A percentile compares a stretch with the other conserved stretches of the same genome.
Evolutionary conservation across 352 stramenopile genomes (phyloP).

Genomic region (Globisporangium emineosum): DNA sequence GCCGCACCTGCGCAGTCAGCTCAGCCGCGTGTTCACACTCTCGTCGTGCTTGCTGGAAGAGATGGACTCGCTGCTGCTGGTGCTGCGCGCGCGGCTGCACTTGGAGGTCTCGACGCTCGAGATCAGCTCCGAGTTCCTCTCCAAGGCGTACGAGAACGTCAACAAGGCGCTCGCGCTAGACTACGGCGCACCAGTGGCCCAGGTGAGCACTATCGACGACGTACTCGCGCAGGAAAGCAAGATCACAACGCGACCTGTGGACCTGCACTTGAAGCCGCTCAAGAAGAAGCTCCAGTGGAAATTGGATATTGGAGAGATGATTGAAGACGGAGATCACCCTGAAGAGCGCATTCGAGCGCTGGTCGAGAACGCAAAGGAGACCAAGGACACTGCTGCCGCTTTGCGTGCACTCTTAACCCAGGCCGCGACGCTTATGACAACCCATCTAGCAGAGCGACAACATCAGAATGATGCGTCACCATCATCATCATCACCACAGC

Average conservation of each 20-base stretch:
- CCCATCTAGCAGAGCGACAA: neutral
- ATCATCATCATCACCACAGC: neutral
- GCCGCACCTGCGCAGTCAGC: slow-evolving; percentile 55
- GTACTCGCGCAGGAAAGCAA: slow-evolving; percentile 30
- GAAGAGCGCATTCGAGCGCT: slow-evolving; percentile 51
- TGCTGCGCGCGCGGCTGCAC: slow-evolving; percentile 74
- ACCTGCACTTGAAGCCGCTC: slow-evolving; percentile 68
- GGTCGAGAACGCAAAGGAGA: slow-evolving; percentile 75
- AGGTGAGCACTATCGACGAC: slow-evolving; percentile 30
- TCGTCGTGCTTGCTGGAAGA: slow-evolving; percentile 67
- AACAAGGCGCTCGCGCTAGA: slow-evolving; percentile 63
- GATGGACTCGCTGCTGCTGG: slow-evolving; percentile 74
- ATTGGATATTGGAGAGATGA: slow-evolving; percentile 35
- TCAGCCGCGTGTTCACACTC: slow-evolving; percentile 69
- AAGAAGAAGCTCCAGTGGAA: slow-evolving; percentile 64
- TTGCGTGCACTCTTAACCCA: neutral
- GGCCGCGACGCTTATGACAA: neutral
- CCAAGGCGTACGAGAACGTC: slow-evolving; percentile 68
- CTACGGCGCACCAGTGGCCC: slow-evolving; percentile 33
- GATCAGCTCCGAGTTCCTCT: slow-evolving; percentile 76
- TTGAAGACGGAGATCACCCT: neutral
- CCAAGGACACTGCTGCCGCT: slow-evolving; percentile 30
- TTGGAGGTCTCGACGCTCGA: slow-evolving; percentile 88
- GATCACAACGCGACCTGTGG: slow-evolving; percentile 39
- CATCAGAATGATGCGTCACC: neutral